These are phyloP conservation scores for Lepiota venenata DNA, from an alignment of 768 basidiomycete genomes.

Conservation along the genomic window DNA sequence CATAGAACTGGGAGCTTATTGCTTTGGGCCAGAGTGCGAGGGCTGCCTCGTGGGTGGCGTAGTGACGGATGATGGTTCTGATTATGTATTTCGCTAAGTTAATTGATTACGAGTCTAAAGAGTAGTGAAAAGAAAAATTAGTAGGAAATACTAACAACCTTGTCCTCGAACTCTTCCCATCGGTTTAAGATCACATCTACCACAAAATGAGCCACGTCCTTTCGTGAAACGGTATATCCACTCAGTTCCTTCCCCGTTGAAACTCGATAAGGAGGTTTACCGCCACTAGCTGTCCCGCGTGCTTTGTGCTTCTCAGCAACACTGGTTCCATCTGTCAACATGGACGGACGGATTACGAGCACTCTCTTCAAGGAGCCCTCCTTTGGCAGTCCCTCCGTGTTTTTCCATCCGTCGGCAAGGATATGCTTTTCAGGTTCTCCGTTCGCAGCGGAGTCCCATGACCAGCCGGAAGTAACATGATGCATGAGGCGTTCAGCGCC, in stretches of 20 bases:
- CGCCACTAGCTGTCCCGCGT: not conserved
- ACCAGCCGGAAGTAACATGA: slow-evolving; percentile 42
- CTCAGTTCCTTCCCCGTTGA: slow-evolving; percentile 35
- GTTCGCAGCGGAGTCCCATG: slow-evolving; percentile 37
- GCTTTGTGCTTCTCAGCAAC: slow-evolving; percentile 26
- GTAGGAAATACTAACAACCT: slow-evolving; percentile 47
- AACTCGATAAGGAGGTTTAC: slow-evolving; percentile 38
- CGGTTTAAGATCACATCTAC: slow-evolving; percentile 39
- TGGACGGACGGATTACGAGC: slow-evolving; percentile 52
- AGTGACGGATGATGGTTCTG: too few relatives aligned
- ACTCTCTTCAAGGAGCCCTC: slow-evolving; percentile 41
- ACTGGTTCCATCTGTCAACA: slow-evolving; percentile 58
- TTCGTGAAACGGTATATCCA: slow-evolving; percentile 54
- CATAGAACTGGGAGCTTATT: too few relatives aligned
- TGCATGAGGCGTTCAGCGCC: slow-evolving; percentile 50
- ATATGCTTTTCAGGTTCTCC: slow-evolving; percentile 41
- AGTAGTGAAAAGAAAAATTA: slow-evolving; percentile 22
- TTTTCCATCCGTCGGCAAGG: slow-evolving; percentile 41
- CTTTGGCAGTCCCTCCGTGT: slow-evolving; percentile 36
- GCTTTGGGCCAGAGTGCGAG: too few relatives aligned
- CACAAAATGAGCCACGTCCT: slow-evolving; percentile 66
- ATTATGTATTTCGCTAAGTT: too few relatives aligned
- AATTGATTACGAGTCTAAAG: not conserved
- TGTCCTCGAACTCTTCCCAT: slow-evolving; percentile 54
- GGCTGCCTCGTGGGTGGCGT: too few relatives aligned